Conservation (phyloP, 768 basidiomycete genomes). For the Pisolithus sp. region DNA sequence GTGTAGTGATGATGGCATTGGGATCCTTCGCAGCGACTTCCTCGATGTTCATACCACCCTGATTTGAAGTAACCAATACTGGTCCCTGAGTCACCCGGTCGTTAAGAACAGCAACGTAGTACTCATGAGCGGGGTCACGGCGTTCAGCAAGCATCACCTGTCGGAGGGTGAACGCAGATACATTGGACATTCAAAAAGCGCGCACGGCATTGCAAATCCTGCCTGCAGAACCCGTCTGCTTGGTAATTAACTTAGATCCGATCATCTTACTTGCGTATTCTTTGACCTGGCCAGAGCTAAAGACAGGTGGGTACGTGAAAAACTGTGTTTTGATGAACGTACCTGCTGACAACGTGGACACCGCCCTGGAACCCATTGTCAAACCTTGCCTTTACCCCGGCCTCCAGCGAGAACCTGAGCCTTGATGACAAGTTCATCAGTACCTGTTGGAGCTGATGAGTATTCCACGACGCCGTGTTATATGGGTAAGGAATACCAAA, state of each 20-base stretch:
- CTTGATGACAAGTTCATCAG: constrained; percentile 86
- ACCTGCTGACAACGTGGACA: constrained; percentile 92
- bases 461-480: neutral
- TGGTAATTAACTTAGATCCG: constrained; percentile 92
- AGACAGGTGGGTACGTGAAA: constrained; percentile 5
- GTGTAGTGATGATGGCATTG: constrained; percentile 88
- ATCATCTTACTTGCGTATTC: constrained; percentile 91
- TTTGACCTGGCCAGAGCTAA: constrained; percentile 80
- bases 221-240: constrained; percentile 92
- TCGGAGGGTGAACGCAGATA: constrained; percentile 8
- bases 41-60: constrained; percentile 99
- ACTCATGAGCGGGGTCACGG: constrained; percentile 89
- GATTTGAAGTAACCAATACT: constrained; percentile 87
- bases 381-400: constrained; percentile 95
- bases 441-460: constrained; percentile 38
- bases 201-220: constrained; percentile 91
- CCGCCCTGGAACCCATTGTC: constrained; percentile 95
- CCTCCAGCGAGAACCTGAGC: constrained; percentile 99
- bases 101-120: constrained; percentile 95
- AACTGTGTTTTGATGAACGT: constrained; percentile 6
- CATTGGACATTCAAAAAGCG: constrained; percentile 10
- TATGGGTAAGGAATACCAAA: constrained; percentile 53
- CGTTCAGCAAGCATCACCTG: constrained; percentile 98
- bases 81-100: constrained; percentile 86
- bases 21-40: constrained; percentile 98